These are phyloP conservation scores for Lycium ferocissimum DNA, from an alignment of 257 asterid species.

Conservation along the genomic window DNA sequence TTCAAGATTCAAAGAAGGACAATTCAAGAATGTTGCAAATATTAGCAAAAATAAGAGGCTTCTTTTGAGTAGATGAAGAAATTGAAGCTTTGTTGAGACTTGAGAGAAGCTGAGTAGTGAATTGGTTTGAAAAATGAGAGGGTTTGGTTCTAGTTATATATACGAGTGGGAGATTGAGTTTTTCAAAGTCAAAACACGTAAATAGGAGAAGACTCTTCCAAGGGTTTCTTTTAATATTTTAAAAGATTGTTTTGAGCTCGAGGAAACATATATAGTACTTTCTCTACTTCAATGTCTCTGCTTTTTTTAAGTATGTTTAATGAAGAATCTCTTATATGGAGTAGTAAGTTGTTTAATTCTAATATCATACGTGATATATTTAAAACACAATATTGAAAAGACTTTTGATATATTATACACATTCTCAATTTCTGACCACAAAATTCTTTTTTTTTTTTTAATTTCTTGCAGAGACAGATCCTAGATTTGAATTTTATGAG, in stretches of 20 bases:
- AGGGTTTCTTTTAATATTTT: neutral
- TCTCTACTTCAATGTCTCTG: neutral
- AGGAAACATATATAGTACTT: neutral
- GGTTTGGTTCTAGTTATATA: neutral
- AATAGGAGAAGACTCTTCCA: constrained; percentile 36
- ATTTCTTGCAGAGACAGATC: neutral
- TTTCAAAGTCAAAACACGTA: constrained; percentile 62
- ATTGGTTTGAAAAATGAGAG: constrained; percentile 31
- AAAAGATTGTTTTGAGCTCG: neutral
- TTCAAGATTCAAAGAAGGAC: neutral
- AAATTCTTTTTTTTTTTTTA: neutral
- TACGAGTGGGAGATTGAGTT: neutral
- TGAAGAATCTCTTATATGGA: too few relatives aligned
- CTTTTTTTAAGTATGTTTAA: too few relatives aligned
- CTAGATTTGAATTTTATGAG: neutral
- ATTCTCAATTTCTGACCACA: neutral
- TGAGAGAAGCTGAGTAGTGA: constrained; percentile 28
- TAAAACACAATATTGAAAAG: too few relatives aligned
- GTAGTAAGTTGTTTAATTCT: neutral
- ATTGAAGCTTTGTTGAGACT: constrained; percentile 18
- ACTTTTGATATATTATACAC: too few relatives aligned
- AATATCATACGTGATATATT: neutral
- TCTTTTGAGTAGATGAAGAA: constrained; percentile 23
- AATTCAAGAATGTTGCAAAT: neutral
- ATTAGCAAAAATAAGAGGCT: neutral